Evolutionary conservation across 768 basidiomycete species (phyloP).

Genomic region (Suillus hirtellus): DNA sequence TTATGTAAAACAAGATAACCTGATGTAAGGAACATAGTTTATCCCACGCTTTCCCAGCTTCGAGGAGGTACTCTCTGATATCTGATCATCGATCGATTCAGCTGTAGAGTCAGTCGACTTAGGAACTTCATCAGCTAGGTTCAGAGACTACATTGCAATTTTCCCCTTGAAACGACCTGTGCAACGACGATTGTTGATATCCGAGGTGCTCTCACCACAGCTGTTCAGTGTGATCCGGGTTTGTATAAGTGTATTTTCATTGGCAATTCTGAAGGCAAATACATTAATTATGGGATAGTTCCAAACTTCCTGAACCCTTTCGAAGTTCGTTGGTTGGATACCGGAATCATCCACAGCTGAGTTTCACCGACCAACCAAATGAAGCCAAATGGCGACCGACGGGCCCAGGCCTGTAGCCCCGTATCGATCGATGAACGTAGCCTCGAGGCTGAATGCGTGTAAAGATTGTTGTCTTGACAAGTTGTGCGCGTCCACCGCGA

Average conservation of each 20-base stretch:
- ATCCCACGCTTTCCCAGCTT: background rate
- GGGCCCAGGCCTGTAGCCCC: background rate
- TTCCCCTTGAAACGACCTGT: background rate
- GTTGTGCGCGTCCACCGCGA: background rate
- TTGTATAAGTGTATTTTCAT: too few relatives aligned
- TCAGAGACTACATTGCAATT: background rate
- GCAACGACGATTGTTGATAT: background rate
- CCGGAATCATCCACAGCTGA: background rate
- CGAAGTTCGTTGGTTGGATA: background rate
- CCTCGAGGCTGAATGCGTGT: background rate
- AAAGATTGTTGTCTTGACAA: conserved; percentile 2
- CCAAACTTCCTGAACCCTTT: background rate
- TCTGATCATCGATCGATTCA: too few relatives aligned
- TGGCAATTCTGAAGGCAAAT: background rate
- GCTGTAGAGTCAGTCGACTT: too few relatives aligned
- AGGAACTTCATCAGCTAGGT: too few relatives aligned
- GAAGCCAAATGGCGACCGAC: background rate
- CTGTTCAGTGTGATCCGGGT: too few relatives aligned
- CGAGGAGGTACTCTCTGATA: too few relatives aligned
- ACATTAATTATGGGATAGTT: background rate
- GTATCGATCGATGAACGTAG: background rate
- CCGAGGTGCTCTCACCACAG: too few relatives aligned
- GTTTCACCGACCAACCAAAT: background rate
- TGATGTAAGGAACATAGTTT: background rate
- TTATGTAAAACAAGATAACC: conserved; percentile 12